phyloP scores from a whole-genome alignment of 306 rosid species.

The Acacia melanoxylon region DNA sequence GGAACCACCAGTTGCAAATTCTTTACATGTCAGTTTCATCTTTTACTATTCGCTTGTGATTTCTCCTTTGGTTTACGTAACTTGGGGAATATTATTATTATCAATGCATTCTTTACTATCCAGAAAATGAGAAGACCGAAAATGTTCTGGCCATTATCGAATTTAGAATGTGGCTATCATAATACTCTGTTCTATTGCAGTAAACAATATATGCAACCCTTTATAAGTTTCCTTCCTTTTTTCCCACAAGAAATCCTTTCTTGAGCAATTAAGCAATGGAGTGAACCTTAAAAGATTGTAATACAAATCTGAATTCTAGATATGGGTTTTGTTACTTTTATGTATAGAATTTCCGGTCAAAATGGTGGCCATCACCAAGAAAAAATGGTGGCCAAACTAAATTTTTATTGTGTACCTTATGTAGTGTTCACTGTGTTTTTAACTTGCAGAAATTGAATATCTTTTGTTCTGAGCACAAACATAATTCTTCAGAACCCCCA shows the following conservation, averaged over 20 bases:
- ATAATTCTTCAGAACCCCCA: slow-evolving; percentile 57
- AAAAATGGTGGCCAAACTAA: too few relatives aligned
- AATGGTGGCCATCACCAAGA: neutral
- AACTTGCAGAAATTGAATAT: slow-evolving; percentile 68
- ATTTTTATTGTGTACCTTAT: neutral
- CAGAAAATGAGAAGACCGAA: too few relatives aligned
- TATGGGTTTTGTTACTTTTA: too few relatives aligned
- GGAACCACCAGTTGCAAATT: neutral
- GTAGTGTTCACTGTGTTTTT: neutral
- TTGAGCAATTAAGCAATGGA: neutral
- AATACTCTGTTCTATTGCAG: neutral
- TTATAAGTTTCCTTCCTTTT: neutral
- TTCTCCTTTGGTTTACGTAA: neutral
- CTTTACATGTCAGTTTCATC: neutral
- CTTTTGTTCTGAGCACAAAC: slow-evolving; percentile 72
- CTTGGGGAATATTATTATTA: neutral
- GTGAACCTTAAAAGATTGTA: neutral
- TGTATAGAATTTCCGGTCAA: neutral
- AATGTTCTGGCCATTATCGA: too few relatives aligned
- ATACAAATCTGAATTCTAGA: too few relatives aligned
- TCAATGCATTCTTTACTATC: neutral
- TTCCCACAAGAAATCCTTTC: neutral
- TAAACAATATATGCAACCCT: neutral
- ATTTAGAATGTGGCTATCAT: too few relatives aligned
- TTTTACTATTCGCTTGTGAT: neutral